Evolutionary conservation across 768 basidiomycete genomes (phyloP).

Genomic region (Phylloporus sp.): DNA sequence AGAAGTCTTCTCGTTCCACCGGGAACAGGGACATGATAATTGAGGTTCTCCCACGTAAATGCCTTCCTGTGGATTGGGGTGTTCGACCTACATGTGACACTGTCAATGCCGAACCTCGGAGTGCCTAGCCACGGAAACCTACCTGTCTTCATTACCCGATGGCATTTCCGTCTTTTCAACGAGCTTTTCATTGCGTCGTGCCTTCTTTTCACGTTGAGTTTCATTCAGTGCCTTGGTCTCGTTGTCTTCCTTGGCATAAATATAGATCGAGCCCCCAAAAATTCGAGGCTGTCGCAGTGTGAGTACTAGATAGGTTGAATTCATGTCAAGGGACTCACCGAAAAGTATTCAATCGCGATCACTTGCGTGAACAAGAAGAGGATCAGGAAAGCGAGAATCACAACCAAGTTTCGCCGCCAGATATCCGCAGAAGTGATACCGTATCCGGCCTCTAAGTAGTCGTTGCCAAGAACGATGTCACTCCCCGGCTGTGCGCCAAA

Average conservation of each 20-base stretch:
- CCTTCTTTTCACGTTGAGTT: conserved; percentile 50
- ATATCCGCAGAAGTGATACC: conserved; percentile 47
- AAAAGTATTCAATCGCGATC: conserved; percentile 60
- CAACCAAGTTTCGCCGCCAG: conserved; percentile 67
- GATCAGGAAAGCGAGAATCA: conserved; percentile 66
- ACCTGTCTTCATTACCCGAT: conserved; percentile 15
- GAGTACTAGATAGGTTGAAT: neutral
- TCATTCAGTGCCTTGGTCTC: conserved; percentile 56
- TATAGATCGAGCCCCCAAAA: conserved; percentile 42
- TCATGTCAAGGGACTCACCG: conserved; percentile 34
- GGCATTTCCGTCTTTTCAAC: conserved; percentile 22
- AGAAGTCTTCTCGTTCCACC: conserved; percentile 60
- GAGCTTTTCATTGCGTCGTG: conserved; percentile 32
- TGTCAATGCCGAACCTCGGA: conserved; percentile 3
- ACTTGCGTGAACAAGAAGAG: conserved; percentile 69
- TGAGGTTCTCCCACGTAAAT: conserved; percentile 81
- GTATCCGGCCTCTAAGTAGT: conserved; percentile 60
- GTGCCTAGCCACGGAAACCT: conserved; percentile 1
- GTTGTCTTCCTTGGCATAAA: conserved; percentile 57
- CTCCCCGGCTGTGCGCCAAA: conserved; percentile 61
- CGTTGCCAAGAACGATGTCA: conserved; percentile 49
- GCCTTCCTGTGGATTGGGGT: conserved; percentile 20
- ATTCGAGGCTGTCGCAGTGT: conserved; percentile 23
- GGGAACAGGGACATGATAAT: conserved; percentile 71
- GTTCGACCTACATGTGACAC: neutral